These are phyloP conservation scores for Pseudogymnoascus sp. DNA, from an alignment of 2,329 filamentous ascomycete genomes.

Conservation along the genomic window DNA sequence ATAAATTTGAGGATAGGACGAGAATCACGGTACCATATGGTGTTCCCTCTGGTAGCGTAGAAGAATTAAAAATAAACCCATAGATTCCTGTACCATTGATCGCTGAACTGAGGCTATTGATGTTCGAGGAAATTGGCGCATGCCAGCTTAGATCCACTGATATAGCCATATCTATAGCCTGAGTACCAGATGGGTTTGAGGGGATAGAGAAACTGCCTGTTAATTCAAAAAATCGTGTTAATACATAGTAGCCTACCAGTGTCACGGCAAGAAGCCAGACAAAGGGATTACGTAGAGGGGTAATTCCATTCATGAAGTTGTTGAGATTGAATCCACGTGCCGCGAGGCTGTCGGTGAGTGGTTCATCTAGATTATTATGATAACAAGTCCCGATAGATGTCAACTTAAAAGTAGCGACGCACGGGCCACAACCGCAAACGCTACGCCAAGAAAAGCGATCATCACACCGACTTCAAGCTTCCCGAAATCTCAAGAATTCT, in stretches of 20 bases:
- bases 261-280: background rate
- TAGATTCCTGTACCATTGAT: conserved; percentile 14
- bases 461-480: background rate
- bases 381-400: background rate
- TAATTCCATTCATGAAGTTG: background rate
- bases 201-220: background rate
- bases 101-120: background rate
- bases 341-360: too few species aligned
- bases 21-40: background rate
- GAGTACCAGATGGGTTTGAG: background rate
- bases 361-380: too few species aligned
- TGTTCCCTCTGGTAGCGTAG: background rate
- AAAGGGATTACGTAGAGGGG: background rate
- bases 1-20: background rate
- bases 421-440: background rate
- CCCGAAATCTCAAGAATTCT: conserved; percentile 4
- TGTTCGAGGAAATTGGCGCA: background rate
- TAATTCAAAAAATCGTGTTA: background rate
- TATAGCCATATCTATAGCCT: background rate
- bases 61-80: background rate
- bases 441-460: conserved; percentile 2
- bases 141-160: background rate
- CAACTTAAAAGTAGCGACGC: background rate
- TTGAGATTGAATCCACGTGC: background rate
- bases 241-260: background rate